Conservation (phyloP, 345 rosid genomes). For the Hirschfeldia incana region DNA sequence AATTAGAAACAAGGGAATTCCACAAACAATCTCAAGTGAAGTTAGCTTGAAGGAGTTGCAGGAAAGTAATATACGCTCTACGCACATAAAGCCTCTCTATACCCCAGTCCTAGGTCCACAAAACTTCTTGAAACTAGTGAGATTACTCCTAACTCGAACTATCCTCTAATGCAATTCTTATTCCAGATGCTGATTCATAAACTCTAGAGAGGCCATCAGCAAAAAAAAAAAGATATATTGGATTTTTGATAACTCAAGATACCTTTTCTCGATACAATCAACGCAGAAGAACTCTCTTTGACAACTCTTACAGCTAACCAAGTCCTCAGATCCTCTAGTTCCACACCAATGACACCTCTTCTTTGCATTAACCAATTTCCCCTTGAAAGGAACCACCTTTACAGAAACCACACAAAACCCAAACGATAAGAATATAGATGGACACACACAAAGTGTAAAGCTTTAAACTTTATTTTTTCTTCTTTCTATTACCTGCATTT, state of each 20-base stretch:
- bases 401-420: conserved; percentile 11
- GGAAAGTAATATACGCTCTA: background rate
- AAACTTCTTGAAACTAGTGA: background rate
- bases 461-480: background rate
- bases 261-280: conserved; percentile 75
- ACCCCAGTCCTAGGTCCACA: background rate
- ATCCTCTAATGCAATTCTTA: background rate
- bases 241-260: background rate
- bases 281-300: conserved; percentile 64
- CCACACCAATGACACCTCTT: conserved; percentile 91
- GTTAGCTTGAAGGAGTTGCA: conserved; percentile 3
- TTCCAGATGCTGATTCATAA: conserved; percentile 1
- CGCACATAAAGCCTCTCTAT: conserved; percentile 6
- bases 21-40: conserved; percentile 1
- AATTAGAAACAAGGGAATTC: conserved; percentile 6
- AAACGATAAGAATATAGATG: background rate
- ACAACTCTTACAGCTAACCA: conserved; percentile 76
- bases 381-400: conserved; percentile 65
- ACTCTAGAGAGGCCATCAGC: conserved; percentile 19
- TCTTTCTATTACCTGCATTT: conserved; percentile 53
- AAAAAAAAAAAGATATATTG: background rate
- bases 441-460: background rate
- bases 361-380: conserved; percentile 52
- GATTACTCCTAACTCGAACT: background rate
- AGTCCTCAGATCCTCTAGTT: conserved; percentile 49